Percentiles rank a stretch among this genome's conserved stretches.
phyloP scores from a whole-genome alignment of 768 basidiomycete genomes.

The Termitomyces sp. region DNA sequence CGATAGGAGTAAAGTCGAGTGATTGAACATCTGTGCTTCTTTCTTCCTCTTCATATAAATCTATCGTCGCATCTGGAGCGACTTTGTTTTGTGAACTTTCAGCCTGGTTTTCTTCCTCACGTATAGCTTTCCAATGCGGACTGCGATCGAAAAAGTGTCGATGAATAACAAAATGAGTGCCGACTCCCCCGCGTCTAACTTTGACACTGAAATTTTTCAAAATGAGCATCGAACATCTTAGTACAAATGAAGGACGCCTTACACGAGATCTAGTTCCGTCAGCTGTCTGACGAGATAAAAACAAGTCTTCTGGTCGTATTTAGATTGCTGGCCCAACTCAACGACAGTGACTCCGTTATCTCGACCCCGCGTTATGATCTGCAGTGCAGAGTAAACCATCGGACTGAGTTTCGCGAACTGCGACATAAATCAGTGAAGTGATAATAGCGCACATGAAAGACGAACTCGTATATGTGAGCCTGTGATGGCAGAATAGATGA shows the following conservation, averaged over 20 bases:
- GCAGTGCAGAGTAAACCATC: conserved; percentile 80
- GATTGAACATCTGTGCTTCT: conserved; percentile 23
- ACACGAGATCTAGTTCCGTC: conserved; percentile 70
- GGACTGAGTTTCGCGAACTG: conserved; percentile 78
- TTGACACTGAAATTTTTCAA: conserved; percentile 47
- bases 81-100: conserved; percentile 22
- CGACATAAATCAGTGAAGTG: conserved; percentile 4
- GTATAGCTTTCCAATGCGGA: conserved; percentile 70
- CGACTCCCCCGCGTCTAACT: conserved; percentile 70
- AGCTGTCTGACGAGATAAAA: conserved; percentile 82
- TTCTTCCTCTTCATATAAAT: conserved; percentile 27
- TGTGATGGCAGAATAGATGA: conserved; percentile 73
- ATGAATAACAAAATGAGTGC: conserved; percentile 75
- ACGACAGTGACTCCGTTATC: conserved; percentile 75
- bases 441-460: conserved; percentile 3
- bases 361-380: conserved; percentile 77
- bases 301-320: conserved; percentile 86
- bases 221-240: not conserved
- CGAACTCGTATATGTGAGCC: conserved; percentile 80
- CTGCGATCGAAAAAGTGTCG: conserved; percentile 78
- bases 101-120: conserved; percentile 60
- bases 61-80: conserved; percentile 10
- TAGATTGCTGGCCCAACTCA: conserved; percentile 68
- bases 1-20: conserved; percentile 66
- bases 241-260: conserved; percentile 18